These are phyloP conservation scores for Xerocomellus chrysenteron DNA, from an alignment of 768 basidiomycete species.

Conservation along the genomic window DNA sequence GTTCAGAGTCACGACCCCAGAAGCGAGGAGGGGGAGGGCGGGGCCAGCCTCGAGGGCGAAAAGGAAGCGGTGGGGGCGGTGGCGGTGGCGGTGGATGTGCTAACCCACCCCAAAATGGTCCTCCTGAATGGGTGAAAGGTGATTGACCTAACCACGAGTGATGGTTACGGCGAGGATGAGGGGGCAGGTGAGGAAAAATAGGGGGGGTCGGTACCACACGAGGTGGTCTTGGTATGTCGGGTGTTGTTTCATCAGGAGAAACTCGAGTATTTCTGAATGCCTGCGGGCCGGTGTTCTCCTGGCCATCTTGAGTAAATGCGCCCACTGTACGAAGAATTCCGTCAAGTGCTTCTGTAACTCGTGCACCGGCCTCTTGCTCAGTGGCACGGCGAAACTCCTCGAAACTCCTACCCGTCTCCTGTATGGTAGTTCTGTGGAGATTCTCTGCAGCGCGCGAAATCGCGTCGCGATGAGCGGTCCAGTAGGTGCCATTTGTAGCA, in stretches of 20 bases:
- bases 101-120: constrained; percentile 18
- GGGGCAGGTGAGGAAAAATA: constrained; percentile 18
- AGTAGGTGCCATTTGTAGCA: constrained; percentile 64
- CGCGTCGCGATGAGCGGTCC: constrained; percentile 59
- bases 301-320: constrained; percentile 26
- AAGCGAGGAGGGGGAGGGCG: constrained; percentile 23
- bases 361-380: constrained; percentile 65
- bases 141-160: constrained; percentile 27
- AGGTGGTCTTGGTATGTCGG: constrained; percentile 8
- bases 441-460: constrained; percentile 58
- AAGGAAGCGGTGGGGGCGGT: background rate
- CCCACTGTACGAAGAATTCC: constrained; percentile 57
- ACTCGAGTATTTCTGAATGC: background rate
- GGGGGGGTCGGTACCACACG: constrained; percentile 12
- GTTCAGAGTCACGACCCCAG: constrained; percentile 13
- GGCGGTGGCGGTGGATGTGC: constrained; percentile 21
- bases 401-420: constrained; percentile 38
- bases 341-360: constrained; percentile 62
- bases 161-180: constrained; percentile 19
- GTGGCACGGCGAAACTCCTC: constrained; percentile 46
- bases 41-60: constrained; percentile 23
- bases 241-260: background rate
- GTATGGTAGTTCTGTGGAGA: constrained; percentile 46
- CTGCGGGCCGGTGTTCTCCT: constrained; percentile 5
- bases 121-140: constrained; percentile 3